Evolutionary conservation across 441 rosid species (phyloP).

Genomic region (Aleurites moluccanus): DNA sequence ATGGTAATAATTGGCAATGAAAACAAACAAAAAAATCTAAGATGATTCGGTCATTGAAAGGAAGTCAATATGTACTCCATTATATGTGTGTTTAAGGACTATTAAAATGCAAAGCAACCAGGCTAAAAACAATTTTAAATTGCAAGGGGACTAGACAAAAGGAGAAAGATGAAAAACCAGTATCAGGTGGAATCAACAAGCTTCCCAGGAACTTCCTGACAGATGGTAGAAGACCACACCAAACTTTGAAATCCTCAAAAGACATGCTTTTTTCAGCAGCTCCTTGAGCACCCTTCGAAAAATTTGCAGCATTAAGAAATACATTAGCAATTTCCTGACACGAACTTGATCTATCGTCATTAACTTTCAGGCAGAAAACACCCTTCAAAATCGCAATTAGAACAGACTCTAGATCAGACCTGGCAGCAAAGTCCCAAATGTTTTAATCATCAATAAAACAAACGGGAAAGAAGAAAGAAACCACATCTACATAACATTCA

Average conservation of each 20-base stretch:
- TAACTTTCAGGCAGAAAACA: constrained; percentile 37
- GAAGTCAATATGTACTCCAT: neutral
- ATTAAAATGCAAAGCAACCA: neutral
- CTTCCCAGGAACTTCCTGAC: constrained; percentile 82
- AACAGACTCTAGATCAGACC: constrained; percentile 69
- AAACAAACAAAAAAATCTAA: neutral
- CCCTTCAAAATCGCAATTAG: constrained; percentile 44
- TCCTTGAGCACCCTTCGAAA: constrained; percentile 46
- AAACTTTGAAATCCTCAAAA: constrained; percentile 68
- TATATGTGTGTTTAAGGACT: neutral
- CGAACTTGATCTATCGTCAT: constrained; percentile 38
- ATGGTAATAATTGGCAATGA: neutral
- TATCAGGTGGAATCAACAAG: constrained; percentile 58
- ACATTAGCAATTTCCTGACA: constrained; percentile 40
- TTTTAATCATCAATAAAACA: constrained; percentile 19
- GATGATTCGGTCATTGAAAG: neutral
- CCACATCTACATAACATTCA: neutral
- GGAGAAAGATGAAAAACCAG: constrained; percentile 46
- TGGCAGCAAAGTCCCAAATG: constrained; percentile 35
- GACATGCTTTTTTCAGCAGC: constrained; percentile 55
- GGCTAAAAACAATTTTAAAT: neutral
- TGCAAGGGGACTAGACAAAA: neutral
- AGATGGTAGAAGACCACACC: constrained; percentile 66
- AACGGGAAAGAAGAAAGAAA: neutral
- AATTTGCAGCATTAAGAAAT: constrained; percentile 59